Conservation (phyloP, 169 alveolate genomes). For the Toxoplasma gondii region DNA sequence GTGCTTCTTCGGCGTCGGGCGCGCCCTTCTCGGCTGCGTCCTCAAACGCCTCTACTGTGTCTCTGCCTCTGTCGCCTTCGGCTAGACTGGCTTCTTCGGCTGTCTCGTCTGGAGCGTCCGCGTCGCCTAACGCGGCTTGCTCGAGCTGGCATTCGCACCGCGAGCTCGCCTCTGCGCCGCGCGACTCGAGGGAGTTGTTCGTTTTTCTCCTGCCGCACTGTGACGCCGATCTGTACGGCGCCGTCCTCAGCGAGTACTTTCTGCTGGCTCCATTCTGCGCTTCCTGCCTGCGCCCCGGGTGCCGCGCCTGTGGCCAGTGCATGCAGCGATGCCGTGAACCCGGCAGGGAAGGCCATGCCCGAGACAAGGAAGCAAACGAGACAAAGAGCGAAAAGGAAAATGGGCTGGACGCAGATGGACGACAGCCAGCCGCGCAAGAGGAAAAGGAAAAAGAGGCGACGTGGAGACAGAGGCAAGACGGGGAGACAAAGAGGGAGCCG, state of each 20-base stretch:
- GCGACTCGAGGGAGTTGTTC: background rate
- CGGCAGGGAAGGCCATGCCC: background rate
- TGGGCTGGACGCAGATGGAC: background rate
- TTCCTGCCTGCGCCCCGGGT: background rate
- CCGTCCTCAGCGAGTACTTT: background rate
- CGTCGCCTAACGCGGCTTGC: background rate
- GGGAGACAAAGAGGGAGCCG: background rate
- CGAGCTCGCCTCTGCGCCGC: background rate
- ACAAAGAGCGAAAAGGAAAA: background rate
- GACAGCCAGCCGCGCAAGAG: no score
- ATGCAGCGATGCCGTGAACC: background rate
- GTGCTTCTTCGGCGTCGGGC: background rate
- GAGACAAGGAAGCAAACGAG: background rate
- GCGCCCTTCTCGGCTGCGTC: background rate
- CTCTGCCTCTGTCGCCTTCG: background rate
- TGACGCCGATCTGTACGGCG: constrained; percentile 42
- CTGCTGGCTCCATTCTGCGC: background rate
- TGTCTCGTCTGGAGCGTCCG: no score
- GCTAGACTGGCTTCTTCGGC: no score
- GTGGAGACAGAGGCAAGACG: background rate
- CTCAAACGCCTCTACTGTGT: background rate
- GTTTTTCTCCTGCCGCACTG: constrained; percentile 42
- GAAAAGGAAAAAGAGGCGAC: background rate
- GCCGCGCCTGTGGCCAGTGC: background rate
- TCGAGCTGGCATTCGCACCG: background rate